A percentile compares a stretch with the other conserved stretches of the same genome.
Evolutionary conservation across 106 monocot genomes (phyloP).

Genomic region (Allium fistulosum): DNA sequence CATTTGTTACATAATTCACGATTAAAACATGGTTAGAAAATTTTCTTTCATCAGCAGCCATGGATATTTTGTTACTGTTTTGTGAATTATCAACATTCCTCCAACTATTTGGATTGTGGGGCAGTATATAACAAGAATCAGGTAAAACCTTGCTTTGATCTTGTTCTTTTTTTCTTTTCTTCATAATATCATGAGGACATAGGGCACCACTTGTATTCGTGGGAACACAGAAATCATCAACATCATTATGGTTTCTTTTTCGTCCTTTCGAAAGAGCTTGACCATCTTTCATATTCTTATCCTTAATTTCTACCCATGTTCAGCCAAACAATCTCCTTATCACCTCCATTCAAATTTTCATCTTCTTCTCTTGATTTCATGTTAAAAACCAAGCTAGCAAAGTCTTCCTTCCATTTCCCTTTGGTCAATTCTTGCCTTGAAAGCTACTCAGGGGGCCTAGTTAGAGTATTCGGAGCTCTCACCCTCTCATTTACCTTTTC

Average conservation of each 20-base stretch:
- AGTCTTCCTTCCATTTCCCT: background rate
- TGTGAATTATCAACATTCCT: background rate
- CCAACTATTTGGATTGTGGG: background rate
- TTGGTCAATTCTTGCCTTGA: background rate
- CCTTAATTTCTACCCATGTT: background rate
- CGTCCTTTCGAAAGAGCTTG: slow-evolving; percentile 4
- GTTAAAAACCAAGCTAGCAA: slow-evolving; percentile 3
- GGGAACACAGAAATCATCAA: slow-evolving; percentile 6
- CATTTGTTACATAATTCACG: background rate
- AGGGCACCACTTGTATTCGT: background rate
- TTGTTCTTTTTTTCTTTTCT: slow-evolving; percentile 4
- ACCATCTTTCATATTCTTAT: background rate
- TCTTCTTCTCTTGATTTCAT: slow-evolving; percentile 14
- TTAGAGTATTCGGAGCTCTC: slow-evolving; percentile 1
- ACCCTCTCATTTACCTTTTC: background rate
- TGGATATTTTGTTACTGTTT: background rate
- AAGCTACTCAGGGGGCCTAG: background rate
- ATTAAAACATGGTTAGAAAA: background rate
- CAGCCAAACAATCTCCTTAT: background rate
- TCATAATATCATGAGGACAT: background rate
- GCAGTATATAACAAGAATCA: background rate
- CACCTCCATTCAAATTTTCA: slow-evolving; percentile 25
- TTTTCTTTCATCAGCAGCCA: background rate
- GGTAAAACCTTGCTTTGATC: background rate
- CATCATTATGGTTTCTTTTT: slow-evolving; percentile 17